Evolutionary conservation across 2,329 filamentous ascomycete genomes (phyloP), one percentile per base, ranked within the genome.

Genomic region (Phialemoniopsis sp.): DNA sequence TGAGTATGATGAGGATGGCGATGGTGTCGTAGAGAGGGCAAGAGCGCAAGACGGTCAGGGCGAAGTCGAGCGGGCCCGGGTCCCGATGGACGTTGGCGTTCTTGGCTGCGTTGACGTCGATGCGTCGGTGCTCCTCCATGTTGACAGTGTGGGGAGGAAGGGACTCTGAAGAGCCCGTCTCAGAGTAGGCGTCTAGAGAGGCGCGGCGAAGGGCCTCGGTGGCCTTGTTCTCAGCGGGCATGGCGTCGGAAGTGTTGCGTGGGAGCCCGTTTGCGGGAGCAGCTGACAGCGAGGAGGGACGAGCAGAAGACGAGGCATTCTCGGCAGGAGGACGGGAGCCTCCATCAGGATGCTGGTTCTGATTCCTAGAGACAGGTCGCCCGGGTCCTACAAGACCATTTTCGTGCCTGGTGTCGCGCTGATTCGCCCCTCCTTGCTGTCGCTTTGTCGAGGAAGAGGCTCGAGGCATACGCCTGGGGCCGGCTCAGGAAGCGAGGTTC

Each of bases 1-100:
- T 86, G 50, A 97, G 79, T 54, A 96, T 87, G 65, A 96, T 95
- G 61, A 97, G 81, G 56, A 97, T 95, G 59, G 91, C 89, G 65
- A 96, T 88, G 45, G 91, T 95, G 67, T 97, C 91, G 67, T 89
- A 87, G 57, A 95, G 81, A 39, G 91, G 91, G 55, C 90, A 91
- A 38, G 89, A 89, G 55, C 82, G 82, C 59, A 97, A 79, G 53
- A 97, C 91, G 40, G 89, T 95, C 51, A 87, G 78, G 47, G 86
- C 85, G 48, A 94, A 73, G 53, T 87, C 82, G 50, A 95, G 67
- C 35, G 87, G 80, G 43, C 85, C 85, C 39, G 81, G 72, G 57
- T 85, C 80, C 51, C 82, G 82, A 56, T 86, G 84, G 39, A 85
- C 50, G 43, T 82, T 73, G 49, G 74, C 71, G 51, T 84, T 78